phyloP scores from a whole-genome alignment of 2,329 filamentous ascomycete genomes.

The Penicillium sp. region DNA sequence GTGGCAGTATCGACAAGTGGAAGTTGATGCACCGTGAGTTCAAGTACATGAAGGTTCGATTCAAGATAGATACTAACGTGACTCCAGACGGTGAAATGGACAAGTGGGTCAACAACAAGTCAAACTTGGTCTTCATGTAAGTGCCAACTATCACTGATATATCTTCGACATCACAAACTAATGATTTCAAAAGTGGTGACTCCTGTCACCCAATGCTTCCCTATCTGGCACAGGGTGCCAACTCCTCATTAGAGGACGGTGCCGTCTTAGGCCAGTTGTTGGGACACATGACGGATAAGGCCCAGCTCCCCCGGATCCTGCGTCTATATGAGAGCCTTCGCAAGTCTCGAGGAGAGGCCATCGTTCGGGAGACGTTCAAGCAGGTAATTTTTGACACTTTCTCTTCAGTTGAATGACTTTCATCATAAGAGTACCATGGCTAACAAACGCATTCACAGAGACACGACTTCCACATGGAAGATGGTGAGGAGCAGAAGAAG shows the following conservation, averaged over 20 bases:
- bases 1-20: constrained; percentile 67
- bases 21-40: constrained; percentile 61
- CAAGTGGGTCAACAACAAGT: constrained; percentile 61
- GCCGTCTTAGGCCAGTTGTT: constrained; percentile 68
- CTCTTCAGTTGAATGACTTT: neutral
- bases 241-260: constrained; percentile 71
- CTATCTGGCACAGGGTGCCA: constrained; percentile 70
- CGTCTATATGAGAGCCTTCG: constrained; percentile 54
- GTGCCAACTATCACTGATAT: neutral
- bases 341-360: constrained; percentile 58
- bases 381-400: constrained; percentile 30
- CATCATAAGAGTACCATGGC: neutral
- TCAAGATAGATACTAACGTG: neutral
- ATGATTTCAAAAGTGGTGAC: constrained; percentile 54
- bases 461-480: constrained; percentile 59
- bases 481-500: constrained; percentile 63
- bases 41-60: neutral
- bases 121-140: constrained; percentile 56
- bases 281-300: constrained; percentile 54
- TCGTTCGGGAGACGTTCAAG: constrained; percentile 68
- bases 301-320: constrained; percentile 52
- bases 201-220: constrained; percentile 70
- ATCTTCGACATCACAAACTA: neutral
- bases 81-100: constrained; percentile 56
- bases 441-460: constrained; percentile 29